Evolutionary conservation across 176 grass and related monocot species (phyloP).

Genomic region (Oropetium thomaeum): DNA sequence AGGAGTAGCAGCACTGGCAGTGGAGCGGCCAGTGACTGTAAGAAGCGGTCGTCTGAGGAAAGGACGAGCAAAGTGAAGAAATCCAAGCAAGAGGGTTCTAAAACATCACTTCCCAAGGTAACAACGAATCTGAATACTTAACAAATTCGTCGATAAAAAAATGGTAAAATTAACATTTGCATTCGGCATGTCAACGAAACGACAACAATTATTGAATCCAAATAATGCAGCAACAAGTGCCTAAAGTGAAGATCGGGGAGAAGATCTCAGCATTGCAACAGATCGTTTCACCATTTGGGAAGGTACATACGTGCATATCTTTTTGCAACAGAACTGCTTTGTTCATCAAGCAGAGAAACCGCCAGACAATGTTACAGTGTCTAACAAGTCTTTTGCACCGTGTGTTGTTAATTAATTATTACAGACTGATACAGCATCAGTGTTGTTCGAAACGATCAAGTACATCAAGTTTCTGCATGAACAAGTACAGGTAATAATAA

Average conservation of each 20-base stretch:
- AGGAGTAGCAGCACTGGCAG: slow-evolving; percentile 40
- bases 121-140: neutral
- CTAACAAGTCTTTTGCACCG: neutral
- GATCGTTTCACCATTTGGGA: slow-evolving; percentile 91
- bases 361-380: neutral
- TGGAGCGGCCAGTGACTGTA: slow-evolving; percentile 40
- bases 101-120: slow-evolving; percentile 60
- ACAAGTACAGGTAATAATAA: slow-evolving; percentile 73
- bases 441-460: slow-evolving; percentile 80
- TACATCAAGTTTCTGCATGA: slow-evolving; percentile 92
- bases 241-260: slow-evolving; percentile 83
- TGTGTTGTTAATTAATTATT: no score
- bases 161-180: no score
- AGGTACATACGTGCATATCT: slow-evolving; percentile 38
- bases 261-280: slow-evolving; percentile 90
- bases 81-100: slow-evolving; percentile 47
- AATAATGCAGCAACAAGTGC: slow-evolving; percentile 53
- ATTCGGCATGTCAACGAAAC: slow-evolving; percentile 14
- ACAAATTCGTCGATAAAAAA: neutral
- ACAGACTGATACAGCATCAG: slow-evolving; percentile 94
- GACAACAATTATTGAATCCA: slow-evolving; percentile 14
- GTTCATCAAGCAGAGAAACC: neutral
- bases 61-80: slow-evolving; percentile 43
- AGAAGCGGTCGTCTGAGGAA: slow-evolving; percentile 52
- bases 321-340: neutral